Base-by-base conservation (phyloP, 2,329 filamentous ascomycete genomes). In the Phyllosticta ampelicida region DNA sequence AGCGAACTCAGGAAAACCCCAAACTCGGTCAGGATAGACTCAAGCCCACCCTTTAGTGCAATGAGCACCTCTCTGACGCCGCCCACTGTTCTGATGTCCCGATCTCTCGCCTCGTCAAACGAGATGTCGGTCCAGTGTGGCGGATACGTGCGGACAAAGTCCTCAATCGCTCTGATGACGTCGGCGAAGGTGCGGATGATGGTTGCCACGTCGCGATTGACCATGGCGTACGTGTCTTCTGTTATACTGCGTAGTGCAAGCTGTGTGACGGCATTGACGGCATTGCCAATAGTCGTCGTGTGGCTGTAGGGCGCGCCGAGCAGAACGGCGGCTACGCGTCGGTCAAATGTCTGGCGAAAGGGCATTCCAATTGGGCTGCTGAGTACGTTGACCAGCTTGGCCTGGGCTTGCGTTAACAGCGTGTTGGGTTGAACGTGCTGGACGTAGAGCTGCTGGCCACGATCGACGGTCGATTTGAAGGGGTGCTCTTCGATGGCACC, bases 141-240 rank as follows among this genome's bases (percentile, higher is more conserved):
- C 1, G 82, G 78, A 50, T 86, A 74, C 2, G 66, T 73, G 0
- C 4, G 16, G 62, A 84, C 78, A 67, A 95, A 90, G 1, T 69
- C 73, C 65, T 95, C 86, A 3, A 96, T 75, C 63, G 83, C 83
- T 57, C 76, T 79, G 58, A 90, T 84, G 0, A 87, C 84, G 0
- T 70, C 65, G 0, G 89, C 91, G 61, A 95, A 82, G 1, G 84
- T 82, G 52, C 86, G 82, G 54, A 96, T 82, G 59, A 95, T 85
- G 53, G 74, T 74, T 0, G 87, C 83, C 1, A 97, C 84, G 62
- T 94, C 88, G 50, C 84, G 79, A 63, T 95, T 86, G n/a, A 95
- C 92, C 64, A 89, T 87, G 13, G 92, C 92, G 67, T 85, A 94
- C 52, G 80, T 80, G 69, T 97, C 92, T 71, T 97, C 91, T 3